These are phyloP conservation scores for Clonostachys rosea DNA, from an alignment of 2,329 filamentous ascomycete genomes.

Conservation along the genomic window DNA sequence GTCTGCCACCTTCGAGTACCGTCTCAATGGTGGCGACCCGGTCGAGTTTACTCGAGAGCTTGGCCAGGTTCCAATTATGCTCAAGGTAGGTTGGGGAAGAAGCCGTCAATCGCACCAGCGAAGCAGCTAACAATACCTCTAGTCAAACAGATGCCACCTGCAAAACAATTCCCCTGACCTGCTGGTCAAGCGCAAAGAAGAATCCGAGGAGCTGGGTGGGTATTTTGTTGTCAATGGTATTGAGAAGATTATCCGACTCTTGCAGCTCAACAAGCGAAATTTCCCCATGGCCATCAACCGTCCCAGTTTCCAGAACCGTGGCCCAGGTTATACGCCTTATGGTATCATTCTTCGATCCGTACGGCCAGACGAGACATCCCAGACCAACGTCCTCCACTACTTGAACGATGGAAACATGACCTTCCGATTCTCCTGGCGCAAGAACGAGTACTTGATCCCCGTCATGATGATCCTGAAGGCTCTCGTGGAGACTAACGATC, in stretches of 20 bases:
- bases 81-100: slow-evolving; percentile 58
- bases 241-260: slow-evolving; percentile 91
- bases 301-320: slow-evolving; percentile 84
- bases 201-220: slow-evolving; percentile 91
- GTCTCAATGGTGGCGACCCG: slow-evolving; percentile 81
- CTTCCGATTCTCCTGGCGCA: slow-evolving; percentile 96
- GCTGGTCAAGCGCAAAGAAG: slow-evolving; percentile 84
- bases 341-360: slow-evolving; percentile 91
- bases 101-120: too few relatives aligned
- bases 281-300: slow-evolving; percentile 93
- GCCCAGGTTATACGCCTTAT: slow-evolving; percentile 79
- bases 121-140: slow-evolving; percentile 9
- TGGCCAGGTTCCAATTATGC: slow-evolving; percentile 87
- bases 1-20: slow-evolving; percentile 77
- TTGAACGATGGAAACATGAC: slow-evolving; percentile 93
- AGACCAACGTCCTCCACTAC: slow-evolving; percentile 96
- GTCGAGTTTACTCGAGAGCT: slow-evolving; percentile 79
- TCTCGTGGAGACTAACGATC: slow-evolving; percentile 90
- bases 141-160: slow-evolving; percentile 89
- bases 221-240: slow-evolving; percentile 98
- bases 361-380: slow-evolving; percentile 94
- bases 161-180: slow-evolving; percentile 78
- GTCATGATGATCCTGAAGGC: slow-evolving; percentile 97
- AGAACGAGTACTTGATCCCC: slow-evolving; percentile 93
- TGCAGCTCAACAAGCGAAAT: slow-evolving; percentile 87